Base-by-base conservation (phyloP, 2,329 filamentous ascomycete genomes). In the Fusarium metavorans region DNA sequence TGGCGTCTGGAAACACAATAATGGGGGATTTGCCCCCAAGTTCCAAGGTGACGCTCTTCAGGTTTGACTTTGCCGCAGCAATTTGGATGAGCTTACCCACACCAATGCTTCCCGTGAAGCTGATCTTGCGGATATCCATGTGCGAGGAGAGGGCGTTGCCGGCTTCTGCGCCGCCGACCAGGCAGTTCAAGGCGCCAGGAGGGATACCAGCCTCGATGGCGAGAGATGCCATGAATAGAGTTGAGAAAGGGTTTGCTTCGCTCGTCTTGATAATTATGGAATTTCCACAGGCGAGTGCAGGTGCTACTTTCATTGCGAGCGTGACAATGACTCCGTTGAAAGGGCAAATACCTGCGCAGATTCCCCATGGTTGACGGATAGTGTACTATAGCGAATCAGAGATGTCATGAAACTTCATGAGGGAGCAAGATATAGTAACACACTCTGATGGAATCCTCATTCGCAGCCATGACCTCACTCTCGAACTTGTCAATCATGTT, bases 111-210 rank as follows among this genome's bases (percentile, higher is more conserved):
- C 35, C 56, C 10, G 35, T 59, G 35, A 59, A 59, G 35, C 35
- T 43, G 23, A 59, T 59, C 35, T 43, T 59, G 23, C 56, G 56
- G 37, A 59, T 59, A 27, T 43, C 56, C 35, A 59, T 59, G 56
- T 59, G 56, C 20, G 56, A 39, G 2, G 56, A 34, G 3, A 59
- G 56, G 8, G 56, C 25, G 25, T 39, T 59, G 56, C 25, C 56
- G 2, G 56, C 56, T 27, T 59, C 56, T 23, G 11, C 52, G 2
- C 52, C 30, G 4, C 52, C 52, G 5, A 37, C 52, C 6, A 56
- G 10, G 52, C 52, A 56, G 10, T 56, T 56, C 6, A 56, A 16
- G n/a, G 2, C 10, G 13, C 52, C 52, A 23, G 30, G 11, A 16
- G 52, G 52, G 4, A 56, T 56, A 6, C 32, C 52, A 1, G 52